Conservation (phyloP, 352 stramenopile species). For the Saprolegnia diclina region DNA sequence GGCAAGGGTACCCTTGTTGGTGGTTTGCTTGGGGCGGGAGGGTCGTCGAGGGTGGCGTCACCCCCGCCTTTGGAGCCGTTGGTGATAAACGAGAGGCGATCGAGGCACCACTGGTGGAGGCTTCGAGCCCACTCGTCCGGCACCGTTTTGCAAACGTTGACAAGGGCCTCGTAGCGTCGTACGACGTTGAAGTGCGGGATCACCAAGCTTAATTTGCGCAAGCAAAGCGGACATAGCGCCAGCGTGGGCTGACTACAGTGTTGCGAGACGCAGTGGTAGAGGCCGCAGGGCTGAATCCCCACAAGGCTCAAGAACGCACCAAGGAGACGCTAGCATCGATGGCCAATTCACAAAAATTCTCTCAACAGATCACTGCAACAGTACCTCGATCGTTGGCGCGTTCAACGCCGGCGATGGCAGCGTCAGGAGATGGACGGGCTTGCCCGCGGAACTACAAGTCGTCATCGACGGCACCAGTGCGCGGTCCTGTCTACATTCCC, state of each 20-base stretch:
- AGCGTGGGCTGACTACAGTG: background rate
- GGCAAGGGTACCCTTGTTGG: background rate
- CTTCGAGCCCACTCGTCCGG: background rate
- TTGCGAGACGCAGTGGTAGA: constrained; percentile 16
- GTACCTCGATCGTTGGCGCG: background rate
- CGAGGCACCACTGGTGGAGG: constrained; percentile 15
- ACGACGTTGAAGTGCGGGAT: constrained; percentile 24
- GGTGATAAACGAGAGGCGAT: constrained; percentile 15
- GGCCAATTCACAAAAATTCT: background rate
- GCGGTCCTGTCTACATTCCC: no score
- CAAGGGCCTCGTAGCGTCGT: constrained; percentile 14
- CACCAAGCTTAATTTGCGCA: constrained; percentile 21
- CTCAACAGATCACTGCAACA: background rate
- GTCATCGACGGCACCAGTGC: no score
- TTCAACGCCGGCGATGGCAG: background rate
- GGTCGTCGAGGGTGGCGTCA: background rate
- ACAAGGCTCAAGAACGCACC: background rate
- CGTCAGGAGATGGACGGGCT: background rate
- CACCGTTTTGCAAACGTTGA: background rate
- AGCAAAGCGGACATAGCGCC: constrained; percentile 12
- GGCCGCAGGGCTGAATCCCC: background rate
- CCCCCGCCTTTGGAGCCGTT: constrained; percentile 6
- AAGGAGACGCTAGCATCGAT: background rate
- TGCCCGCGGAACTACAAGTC: background rate
- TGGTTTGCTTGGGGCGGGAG: background rate